phyloP scores from a whole-genome alignment of 2,329 filamentous ascomycete species.

The Ophiostoma sp. region DNA sequence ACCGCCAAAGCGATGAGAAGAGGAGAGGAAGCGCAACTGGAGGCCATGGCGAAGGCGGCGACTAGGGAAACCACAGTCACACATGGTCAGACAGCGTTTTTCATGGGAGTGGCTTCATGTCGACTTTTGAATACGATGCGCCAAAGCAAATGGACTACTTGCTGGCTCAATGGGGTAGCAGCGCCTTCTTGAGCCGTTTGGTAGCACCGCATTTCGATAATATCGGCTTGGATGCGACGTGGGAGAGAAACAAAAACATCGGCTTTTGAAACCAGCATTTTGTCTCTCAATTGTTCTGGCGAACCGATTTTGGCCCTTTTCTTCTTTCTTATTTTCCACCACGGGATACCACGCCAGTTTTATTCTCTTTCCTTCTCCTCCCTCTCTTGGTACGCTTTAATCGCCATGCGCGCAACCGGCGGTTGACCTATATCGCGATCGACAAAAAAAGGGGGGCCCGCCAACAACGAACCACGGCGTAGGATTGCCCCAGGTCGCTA shows the following conservation, averaged over 20 bases:
- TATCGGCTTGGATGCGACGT: not conserved
- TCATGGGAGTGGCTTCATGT: not conserved
- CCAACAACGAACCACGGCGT: not conserved
- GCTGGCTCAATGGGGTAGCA: not conserved
- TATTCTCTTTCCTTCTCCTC: not conserved
- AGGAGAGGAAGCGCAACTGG: not conserved
- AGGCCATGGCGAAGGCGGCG: not conserved
- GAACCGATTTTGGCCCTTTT: not conserved
- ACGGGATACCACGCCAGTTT: not conserved
- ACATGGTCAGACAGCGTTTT: not conserved
- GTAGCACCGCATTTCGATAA: not conserved
- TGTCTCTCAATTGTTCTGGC: not conserved
- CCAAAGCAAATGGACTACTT: not conserved
- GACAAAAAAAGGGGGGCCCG: conserved; percentile 23
- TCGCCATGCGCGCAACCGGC: not conserved
- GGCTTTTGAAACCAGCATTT: not conserved
- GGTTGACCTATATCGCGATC: conserved; percentile 23
- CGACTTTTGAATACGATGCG: no score
- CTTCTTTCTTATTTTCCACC: not conserved
- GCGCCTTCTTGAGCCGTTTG: not conserved
- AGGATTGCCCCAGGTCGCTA: conserved; percentile 21
- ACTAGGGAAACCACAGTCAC: not conserved
- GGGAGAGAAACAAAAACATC: conserved; percentile 13
- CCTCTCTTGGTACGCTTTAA: conserved; percentile 13
- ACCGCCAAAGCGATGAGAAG: conserved; percentile 6